These are phyloP conservation scores for Naegleria lovaniensis DNA, from an alignment of 208 protist genomes.

Conservation along the genomic window DNA sequence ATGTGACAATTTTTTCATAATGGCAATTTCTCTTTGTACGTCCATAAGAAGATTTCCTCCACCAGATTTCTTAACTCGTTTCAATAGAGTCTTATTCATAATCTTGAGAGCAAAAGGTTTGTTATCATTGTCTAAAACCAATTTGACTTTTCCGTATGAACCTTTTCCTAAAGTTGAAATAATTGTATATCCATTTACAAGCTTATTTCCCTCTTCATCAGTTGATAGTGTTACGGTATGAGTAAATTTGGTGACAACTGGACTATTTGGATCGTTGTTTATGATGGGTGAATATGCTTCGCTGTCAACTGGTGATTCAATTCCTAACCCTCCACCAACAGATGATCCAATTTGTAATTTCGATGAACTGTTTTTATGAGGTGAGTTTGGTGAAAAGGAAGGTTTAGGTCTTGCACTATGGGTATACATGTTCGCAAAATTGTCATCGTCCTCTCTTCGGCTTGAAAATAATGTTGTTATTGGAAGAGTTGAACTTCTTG, in stretches of 20 bases:
- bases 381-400: background rate
- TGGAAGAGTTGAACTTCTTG: background rate
- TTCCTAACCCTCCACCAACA: background rate
- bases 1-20: slow-evolving; percentile 91
- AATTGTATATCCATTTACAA: slow-evolving; percentile 57
- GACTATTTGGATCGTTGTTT: background rate
- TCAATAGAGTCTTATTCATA: slow-evolving; percentile 37
- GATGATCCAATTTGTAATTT: background rate
- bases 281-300: background rate
- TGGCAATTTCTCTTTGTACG: slow-evolving; percentile 81
- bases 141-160: slow-evolving; percentile 45
- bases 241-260: slow-evolving; percentile 30
- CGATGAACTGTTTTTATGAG: background rate
- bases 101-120: slow-evolving; percentile 40
- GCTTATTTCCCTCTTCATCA: slow-evolving; percentile 46
- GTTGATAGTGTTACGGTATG: slow-evolving; percentile 28
- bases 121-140: slow-evolving; percentile 40
- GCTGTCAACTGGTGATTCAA: background rate
- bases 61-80: slow-evolving; percentile 32
- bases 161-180: slow-evolving; percentile 39
- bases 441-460: background rate
- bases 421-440: background rate
- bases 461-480: background rate
- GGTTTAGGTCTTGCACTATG: background rate
- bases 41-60: slow-evolving; percentile 50